A percentile compares a stretch with the other conserved stretches of the same genome.
phyloP scores from a whole-genome alignment of 495 filamentous ascomycete genomes.

The Hypoxylon intermedium region DNA sequence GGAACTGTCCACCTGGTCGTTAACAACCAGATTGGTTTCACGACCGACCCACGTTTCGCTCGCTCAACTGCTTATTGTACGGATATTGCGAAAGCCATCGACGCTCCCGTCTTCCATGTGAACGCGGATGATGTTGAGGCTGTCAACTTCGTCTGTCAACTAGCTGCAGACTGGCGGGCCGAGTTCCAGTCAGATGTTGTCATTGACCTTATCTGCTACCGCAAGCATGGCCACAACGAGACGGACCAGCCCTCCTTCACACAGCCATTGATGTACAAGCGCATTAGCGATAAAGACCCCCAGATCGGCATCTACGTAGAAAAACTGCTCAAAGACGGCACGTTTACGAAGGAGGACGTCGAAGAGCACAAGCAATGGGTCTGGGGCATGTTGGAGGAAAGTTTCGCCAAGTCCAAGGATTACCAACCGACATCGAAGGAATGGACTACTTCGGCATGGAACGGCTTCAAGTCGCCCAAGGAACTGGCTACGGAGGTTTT shows the following conservation, averaged over 20 bases:
- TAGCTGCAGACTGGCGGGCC: slow-evolving; percentile 96
- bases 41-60: slow-evolving; percentile 96
- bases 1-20: slow-evolving; percentile 97
- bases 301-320: slow-evolving; percentile 88
- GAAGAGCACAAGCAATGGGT: slow-evolving; percentile 99
- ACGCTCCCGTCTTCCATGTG: slow-evolving; percentile 98
- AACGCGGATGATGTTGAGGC: slow-evolving; percentile 98
- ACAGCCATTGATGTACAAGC: slow-evolving; percentile 99
- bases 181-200: slow-evolving; percentile 98
- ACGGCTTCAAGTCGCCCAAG: slow-evolving; percentile 98
- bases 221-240: slow-evolving; percentile 99
- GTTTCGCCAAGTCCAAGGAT: slow-evolving; percentile 94
- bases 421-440: slow-evolving; percentile 96
- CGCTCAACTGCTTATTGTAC: slow-evolving; percentile 99
- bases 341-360: slow-evolving; percentile 96
- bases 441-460: slow-evolving; percentile 98
- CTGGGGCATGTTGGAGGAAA: slow-evolving; percentile 97
- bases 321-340: slow-evolving; percentile 85
- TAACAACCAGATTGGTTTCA: slow-evolving; percentile 99
- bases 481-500: slow-evolving; percentile 94
- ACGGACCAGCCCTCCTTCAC: slow-evolving; percentile 99
- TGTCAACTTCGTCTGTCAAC: slow-evolving; percentile 96
- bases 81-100: slow-evolving; percentile 97
- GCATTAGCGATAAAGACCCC: slow-evolving; percentile 78
- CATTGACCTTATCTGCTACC: slow-evolving; percentile 97